Evolutionary conservation across 2,329 filamentous ascomycete species (phyloP).

Genomic region (Didymella pomorum): DNA sequence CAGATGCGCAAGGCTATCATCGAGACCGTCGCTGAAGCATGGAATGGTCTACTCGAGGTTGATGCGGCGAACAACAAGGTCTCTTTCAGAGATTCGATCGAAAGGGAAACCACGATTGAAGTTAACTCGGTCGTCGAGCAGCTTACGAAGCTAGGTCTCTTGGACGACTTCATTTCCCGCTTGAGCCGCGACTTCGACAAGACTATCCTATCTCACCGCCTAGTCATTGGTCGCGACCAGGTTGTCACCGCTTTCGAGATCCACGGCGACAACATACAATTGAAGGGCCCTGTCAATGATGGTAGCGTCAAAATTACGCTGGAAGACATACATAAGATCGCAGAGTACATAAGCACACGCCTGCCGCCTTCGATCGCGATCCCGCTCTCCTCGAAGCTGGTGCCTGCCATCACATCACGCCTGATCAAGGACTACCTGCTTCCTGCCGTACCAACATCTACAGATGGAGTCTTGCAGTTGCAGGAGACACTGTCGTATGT

Average conservation of each 20-base stretch:
- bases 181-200: constrained; percentile 70
- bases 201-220: constrained; percentile 68
- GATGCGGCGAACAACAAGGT: constrained; percentile 65
- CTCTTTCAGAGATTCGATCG: constrained; percentile 61
- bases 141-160: constrained; percentile 45
- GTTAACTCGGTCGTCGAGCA: constrained; percentile 48
- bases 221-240: constrained; percentile 51
- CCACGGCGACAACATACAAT: constrained; percentile 46
- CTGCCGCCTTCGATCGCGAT: constrained; percentile 59
- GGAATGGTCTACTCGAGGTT: constrained; percentile 72
- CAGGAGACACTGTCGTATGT: constrained; percentile 73
- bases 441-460: constrained; percentile 75
- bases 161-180: constrained; percentile 63
- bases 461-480: constrained; percentile 75
- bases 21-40: constrained; percentile 72
- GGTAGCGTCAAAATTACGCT: constrained; percentile 41
- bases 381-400: constrained; percentile 72
- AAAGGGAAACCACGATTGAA: constrained; percentile 44
- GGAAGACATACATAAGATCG: constrained; percentile 49
- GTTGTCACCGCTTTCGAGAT: constrained; percentile 43
- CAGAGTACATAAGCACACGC: constrained; percentile 60
- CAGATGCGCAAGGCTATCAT: constrained; percentile 72
- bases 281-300: constrained; percentile 37
- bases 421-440: constrained; percentile 80
- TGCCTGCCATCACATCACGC: constrained; percentile 72